Conservation (phyloP, 2,329 filamentous ascomycete species). For the Cryphonectria carpinicola region DNA sequence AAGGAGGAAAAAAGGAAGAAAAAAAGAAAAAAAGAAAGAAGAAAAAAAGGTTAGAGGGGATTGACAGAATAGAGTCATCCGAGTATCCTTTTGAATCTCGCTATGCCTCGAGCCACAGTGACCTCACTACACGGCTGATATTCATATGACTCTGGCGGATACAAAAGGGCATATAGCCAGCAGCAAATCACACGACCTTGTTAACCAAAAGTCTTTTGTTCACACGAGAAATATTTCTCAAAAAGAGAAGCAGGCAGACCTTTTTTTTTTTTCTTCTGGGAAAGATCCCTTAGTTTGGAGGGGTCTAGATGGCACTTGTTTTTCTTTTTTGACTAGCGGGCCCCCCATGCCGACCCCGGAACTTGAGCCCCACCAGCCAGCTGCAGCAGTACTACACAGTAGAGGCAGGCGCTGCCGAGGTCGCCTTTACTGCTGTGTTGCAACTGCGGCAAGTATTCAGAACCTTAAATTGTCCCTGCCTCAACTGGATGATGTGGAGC, state of each 20-base stretch:
- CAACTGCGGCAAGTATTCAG: neutral
- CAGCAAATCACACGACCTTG: neutral
- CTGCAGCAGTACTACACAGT: neutral
- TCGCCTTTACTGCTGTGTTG: neutral
- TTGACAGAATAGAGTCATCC: neutral
- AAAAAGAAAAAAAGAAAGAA: neutral
- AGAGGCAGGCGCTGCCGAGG: neutral
- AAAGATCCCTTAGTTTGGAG: neutral
- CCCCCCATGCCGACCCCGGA: conserved; percentile 25
- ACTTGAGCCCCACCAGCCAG: conserved; percentile 5
- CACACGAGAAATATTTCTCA: neutral
- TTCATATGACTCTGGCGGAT: neutral
- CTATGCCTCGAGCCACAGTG: neutral
- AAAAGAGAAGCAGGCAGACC: neutral
- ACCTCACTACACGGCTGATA: neutral
- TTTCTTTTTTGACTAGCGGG: neutral
- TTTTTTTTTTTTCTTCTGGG: too few relatives aligned
- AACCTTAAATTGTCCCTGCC: neutral
- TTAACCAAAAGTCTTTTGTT: neutral
- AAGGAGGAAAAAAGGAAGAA: too few relatives aligned
- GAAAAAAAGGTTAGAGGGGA: neutral
- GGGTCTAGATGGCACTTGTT: neutral
- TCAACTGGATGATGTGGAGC: neutral
- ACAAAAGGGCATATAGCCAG: neutral
- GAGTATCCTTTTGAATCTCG: neutral